Conservation (phyloP, 495 filamentous ascomycete species). For the Aspergillus nidulans region DNA sequence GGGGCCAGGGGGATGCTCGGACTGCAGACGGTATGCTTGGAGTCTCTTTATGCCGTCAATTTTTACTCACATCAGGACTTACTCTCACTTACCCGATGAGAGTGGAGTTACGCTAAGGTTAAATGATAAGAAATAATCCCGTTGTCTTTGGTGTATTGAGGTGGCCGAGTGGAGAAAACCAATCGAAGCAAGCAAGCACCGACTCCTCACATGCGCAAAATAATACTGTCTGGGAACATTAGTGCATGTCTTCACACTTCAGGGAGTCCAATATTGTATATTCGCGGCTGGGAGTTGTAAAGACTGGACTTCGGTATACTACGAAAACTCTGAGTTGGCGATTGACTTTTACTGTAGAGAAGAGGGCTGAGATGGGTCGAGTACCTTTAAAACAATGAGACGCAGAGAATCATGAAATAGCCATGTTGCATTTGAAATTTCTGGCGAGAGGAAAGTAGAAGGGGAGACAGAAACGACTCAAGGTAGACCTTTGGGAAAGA, state of each 20-base stretch:
- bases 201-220: slow-evolving; percentile 57
- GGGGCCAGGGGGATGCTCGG: slow-evolving; percentile 48
- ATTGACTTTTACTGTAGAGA: slow-evolving; percentile 27
- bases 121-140: slow-evolving; percentile 52
- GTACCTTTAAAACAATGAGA: slow-evolving; percentile 19
- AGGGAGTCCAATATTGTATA: slow-evolving; percentile 48
- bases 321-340: slow-evolving; percentile 30
- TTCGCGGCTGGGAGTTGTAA: slow-evolving; percentile 1
- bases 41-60: slow-evolving; percentile 39
- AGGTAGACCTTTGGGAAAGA: not conserved
- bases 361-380: slow-evolving; percentile 32
- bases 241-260: slow-evolving; percentile 58
- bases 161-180: slow-evolving; percentile 52
- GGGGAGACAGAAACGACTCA: slow-evolving; percentile 10
- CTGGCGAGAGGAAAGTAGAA: not conserved
- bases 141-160: slow-evolving; percentile 32
- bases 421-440: not conserved
- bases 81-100: too few species aligned
- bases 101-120: slow-evolving; percentile 45
- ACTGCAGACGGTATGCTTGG: slow-evolving; percentile 40
- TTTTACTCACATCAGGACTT: too few species aligned
- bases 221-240: slow-evolving; percentile 43
- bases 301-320: slow-evolving; percentile 13
- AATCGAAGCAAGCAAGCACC: slow-evolving; percentile 39
- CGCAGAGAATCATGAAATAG: slow-evolving; percentile 2